phyloP scores from a whole-genome alignment of 164 flowering plant species.

The Stephania yunnanensis region DNA sequence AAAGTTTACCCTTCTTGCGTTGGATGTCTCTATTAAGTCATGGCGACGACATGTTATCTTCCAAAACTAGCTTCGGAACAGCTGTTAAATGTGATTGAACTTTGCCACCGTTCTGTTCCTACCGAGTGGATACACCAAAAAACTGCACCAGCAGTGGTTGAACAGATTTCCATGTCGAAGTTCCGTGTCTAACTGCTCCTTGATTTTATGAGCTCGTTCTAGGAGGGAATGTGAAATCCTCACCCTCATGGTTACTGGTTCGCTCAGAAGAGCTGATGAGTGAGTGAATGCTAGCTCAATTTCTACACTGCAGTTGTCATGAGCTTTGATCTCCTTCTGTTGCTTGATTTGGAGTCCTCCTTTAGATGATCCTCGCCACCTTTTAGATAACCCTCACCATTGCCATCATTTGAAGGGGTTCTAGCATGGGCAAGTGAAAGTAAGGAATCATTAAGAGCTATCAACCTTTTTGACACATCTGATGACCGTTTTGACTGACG shows the following conservation, averaged over 20 bases:
- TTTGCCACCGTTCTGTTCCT: neutral
- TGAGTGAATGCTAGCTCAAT: neutral
- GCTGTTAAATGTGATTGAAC: neutral
- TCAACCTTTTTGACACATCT: conserved; percentile 29
- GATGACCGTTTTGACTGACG: conserved; percentile 26
- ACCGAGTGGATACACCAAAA: neutral
- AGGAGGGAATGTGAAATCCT: neutral
- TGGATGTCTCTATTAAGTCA: neutral
- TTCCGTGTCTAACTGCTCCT: neutral
- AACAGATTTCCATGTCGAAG: no score
- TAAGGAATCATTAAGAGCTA: conserved; percentile 43
- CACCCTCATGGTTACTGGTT: neutral
- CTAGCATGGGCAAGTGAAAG: conserved; percentile 32
- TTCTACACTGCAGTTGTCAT: conserved; percentile 42
- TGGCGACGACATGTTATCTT: neutral
- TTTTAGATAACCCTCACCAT: conserved; percentile 18
- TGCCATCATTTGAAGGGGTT: conserved; percentile 21
- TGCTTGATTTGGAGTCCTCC: conserved; percentile 19
- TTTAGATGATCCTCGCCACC: conserved; percentile 18
- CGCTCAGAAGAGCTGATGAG: neutral
- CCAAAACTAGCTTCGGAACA: neutral
- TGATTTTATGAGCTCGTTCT: neutral
- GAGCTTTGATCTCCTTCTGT: conserved; percentile 38
- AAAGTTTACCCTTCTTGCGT: neutral
- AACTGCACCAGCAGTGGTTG: neutral